Conservation (phyloP, 805 yeast genomes). For the Myxozyma sirexii region DNA sequence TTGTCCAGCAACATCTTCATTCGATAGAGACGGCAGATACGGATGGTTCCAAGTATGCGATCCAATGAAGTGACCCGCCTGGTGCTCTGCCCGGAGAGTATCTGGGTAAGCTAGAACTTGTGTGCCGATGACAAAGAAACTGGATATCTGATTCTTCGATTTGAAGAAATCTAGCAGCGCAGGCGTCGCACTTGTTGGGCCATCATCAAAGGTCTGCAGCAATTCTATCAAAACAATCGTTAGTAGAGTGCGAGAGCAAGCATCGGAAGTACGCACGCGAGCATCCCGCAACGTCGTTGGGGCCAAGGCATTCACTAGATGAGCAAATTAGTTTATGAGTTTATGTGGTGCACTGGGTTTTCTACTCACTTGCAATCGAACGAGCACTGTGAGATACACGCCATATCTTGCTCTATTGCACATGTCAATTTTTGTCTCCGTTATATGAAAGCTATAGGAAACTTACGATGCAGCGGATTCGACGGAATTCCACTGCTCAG, state of each 20-base stretch:
- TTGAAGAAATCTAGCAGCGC: constrained; percentile 58
- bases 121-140: constrained; percentile 84
- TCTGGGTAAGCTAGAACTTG: constrained; percentile 79
- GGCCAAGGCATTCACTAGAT: constrained; percentile 10
- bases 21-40: constrained; percentile 73
- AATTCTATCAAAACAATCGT: constrained; percentile 43
- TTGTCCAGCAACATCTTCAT: constrained; percentile 85
- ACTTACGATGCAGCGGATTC: constrained; percentile 15
- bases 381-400: constrained; percentile 9
- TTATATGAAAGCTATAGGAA: background rate
- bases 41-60: constrained; percentile 94
- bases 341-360: background rate
- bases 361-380: constrained; percentile 15
- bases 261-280: background rate
- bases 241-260: background rate
- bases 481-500: constrained; percentile 4
- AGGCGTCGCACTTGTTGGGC: constrained; percentile 77
- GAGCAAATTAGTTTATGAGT: background rate
- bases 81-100: constrained; percentile 58
- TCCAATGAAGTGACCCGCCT: constrained; percentile 76
- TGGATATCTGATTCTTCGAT: constrained; percentile 51
- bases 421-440: background rate
- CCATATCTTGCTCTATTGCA: constrained; percentile 3
- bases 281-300: constrained; percentile 1
- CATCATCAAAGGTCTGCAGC: constrained; percentile 93